Evolutionary conservation across 2,329 filamentous ascomycete species (phyloP).

Genomic region (Colletotrichum caudatum): DNA sequence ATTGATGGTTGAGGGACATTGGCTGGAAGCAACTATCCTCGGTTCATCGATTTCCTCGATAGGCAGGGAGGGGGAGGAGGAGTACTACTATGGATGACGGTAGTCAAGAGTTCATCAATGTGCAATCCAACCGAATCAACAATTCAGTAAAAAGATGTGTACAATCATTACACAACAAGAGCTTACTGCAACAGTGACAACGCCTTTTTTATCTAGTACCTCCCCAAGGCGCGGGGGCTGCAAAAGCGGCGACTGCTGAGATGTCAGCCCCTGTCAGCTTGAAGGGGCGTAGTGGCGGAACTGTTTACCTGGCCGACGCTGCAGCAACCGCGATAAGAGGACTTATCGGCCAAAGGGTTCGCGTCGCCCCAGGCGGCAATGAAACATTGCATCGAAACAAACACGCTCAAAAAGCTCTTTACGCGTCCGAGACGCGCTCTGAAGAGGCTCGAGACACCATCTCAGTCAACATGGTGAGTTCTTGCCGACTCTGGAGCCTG

Average conservation of each 20-base stretch:
- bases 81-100: neutral
- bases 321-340: conserved; percentile 37
- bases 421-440: conserved; percentile 41
- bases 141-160: neutral
- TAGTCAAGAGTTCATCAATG: neutral
- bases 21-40: neutral
- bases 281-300: conserved; percentile 18
- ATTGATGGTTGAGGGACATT: neutral
- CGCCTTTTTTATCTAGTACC: neutral
- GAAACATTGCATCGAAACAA: conserved; percentile 27
- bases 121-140: neutral
- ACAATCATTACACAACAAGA: neutral
- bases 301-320: conserved; percentile 37
- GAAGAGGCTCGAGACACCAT: conserved; percentile 12
- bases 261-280: conserved; percentile 3
- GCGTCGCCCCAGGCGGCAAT: conserved; percentile 17
- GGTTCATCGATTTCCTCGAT: neutral
- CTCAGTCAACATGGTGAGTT: conserved; percentile 28
- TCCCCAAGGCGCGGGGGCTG: neutral
- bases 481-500: conserved; percentile 22
- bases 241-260: conserved; percentile 28
- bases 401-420: conserved; percentile 41
- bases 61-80: neutral
- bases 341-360: conserved; percentile 40
- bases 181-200: neutral